Percentiles rank a stretch among this genome's conserved stretches.
Evolutionary conservation across 2,329 filamentous ascomycete genomes (phyloP).

Genomic region (Lecanicillium sp.): DNA sequence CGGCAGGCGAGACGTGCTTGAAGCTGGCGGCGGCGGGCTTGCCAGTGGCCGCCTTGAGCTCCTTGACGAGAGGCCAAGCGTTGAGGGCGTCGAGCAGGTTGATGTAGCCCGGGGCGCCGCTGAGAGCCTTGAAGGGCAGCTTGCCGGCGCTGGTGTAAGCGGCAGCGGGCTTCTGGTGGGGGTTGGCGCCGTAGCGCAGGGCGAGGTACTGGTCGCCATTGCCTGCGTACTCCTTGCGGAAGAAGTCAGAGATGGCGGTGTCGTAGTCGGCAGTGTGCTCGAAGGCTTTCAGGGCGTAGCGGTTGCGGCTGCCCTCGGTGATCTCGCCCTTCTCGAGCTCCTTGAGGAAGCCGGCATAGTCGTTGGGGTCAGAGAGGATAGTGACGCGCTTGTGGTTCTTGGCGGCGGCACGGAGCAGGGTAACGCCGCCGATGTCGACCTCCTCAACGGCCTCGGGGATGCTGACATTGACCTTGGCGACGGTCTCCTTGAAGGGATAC

Average conservation of each 20-base stretch:
- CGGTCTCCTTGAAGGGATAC: constrained; percentile 98
- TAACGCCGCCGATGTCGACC: constrained; percentile 97
- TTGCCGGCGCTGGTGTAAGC: constrained; percentile 68
- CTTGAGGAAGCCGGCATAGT: constrained; percentile 90
- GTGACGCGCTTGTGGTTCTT: constrained; percentile 97
- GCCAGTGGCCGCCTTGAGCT: constrained; percentile 82
- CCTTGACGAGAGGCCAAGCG: constrained; percentile 94
- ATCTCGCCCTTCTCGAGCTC: constrained; percentile 86
- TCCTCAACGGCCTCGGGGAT: constrained; percentile 96
- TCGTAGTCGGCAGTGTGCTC: constrained; percentile 98
- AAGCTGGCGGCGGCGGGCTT: constrained; percentile 92
- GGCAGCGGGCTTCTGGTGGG: constrained; percentile 93
- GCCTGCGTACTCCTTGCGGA: constrained; percentile 91
- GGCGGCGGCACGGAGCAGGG: constrained; percentile 88
- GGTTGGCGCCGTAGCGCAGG: constrained; percentile 93
- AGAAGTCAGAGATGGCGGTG: constrained; percentile 89
- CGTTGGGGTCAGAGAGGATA: constrained; percentile 86
- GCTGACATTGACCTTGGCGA: constrained; percentile 94
- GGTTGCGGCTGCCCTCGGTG: constrained; percentile 75
- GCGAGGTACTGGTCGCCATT: constrained; percentile 76
- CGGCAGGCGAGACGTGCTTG: constrained; percentile 97
- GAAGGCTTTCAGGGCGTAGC: constrained; percentile 94
- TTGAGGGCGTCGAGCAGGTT: constrained; percentile 96
- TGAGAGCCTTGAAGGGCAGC: constrained; percentile 91
- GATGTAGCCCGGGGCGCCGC: constrained; percentile 90